Conservation (phyloP, 805 yeast species). For the Myxozyma lipomycoides region DNA sequence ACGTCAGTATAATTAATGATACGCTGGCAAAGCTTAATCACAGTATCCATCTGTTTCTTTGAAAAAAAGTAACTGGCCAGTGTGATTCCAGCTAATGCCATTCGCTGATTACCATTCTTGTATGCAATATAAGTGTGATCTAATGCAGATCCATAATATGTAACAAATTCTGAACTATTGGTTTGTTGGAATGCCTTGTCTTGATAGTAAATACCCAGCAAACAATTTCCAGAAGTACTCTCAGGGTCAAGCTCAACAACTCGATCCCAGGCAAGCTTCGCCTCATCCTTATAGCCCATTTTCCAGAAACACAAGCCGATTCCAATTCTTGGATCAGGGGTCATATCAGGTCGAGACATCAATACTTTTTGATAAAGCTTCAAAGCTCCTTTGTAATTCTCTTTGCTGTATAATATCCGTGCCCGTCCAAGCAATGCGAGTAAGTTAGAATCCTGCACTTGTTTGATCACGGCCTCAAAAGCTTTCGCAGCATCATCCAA, state of each 20-base stretch:
- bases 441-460: conserved; percentile 56
- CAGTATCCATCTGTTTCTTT: conserved; percentile 55
- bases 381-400: conserved; percentile 68
- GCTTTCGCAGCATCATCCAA: conserved; percentile 68
- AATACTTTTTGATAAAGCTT: conserved; percentile 80
- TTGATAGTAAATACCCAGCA: conserved; percentile 65
- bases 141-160: conserved; percentile 58
- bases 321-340: conserved; percentile 93
- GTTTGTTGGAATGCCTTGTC: conserved; percentile 58
- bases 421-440: conserved; percentile 83
- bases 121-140: conserved; percentile 41
- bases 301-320: conserved; percentile 93
- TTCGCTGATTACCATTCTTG: conserved; percentile 42
- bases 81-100: conserved; percentile 56
- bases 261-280: conserved; percentile 78
- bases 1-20: conserved; percentile 44
- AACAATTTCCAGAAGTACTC: conserved; percentile 57
- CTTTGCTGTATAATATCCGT: conserved; percentile 66
- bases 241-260: conserved; percentile 61
- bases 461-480: conserved; percentile 56
- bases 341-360: conserved; percentile 61
- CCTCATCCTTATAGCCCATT: conserved; percentile 71
- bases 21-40: conserved; percentile 52
- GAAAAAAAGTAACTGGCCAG: conserved; percentile 71
- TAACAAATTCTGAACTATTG: conserved; percentile 53